Conservation (phyloP, 768 basidiomycete species). For the Serendipita sp. region DNA sequence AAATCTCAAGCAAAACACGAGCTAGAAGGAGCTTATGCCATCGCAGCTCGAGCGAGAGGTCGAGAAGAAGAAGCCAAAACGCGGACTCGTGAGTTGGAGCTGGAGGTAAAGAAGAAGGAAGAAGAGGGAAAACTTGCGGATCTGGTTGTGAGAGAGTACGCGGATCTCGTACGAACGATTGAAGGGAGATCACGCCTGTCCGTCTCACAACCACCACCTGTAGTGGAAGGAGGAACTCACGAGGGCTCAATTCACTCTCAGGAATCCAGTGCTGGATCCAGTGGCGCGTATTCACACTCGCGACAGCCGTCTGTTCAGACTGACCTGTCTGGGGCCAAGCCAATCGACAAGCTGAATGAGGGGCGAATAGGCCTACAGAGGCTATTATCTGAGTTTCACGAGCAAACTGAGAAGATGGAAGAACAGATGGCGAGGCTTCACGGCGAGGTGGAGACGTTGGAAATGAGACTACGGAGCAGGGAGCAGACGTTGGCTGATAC, state of each 20-base stretch:
- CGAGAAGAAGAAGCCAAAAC: constrained; percentile 35
- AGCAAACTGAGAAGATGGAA: constrained; percentile 30
- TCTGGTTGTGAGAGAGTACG: constrained; percentile 52
- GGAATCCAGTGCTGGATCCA: background rate
- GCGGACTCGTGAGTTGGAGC: constrained; percentile 34
- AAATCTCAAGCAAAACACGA: constrained; percentile 25
- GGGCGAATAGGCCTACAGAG: constrained; percentile 32
- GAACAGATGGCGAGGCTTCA: constrained; percentile 27
- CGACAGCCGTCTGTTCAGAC: background rate
- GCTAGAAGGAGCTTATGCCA: constrained; percentile 36
- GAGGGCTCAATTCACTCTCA: constrained; percentile 10
- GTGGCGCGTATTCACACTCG: background rate
- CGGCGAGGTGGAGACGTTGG: constrained; percentile 26
- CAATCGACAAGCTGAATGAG: constrained; percentile 26
- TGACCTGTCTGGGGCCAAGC: background rate
- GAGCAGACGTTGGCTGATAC: constrained; percentile 26
- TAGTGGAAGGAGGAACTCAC: background rate
- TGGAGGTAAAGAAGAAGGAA: constrained; percentile 30
- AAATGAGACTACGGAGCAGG: constrained; percentile 31
- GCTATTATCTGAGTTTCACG: constrained; percentile 33
- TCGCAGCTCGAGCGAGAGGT: constrained; percentile 35
- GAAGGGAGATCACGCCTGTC: constrained; percentile 28
- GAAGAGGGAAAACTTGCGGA: constrained; percentile 41
- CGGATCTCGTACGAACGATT: constrained; percentile 50
- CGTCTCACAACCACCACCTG: background rate